These are phyloP conservation scores for Plasmopara muralis DNA, from an alignment of 352 stramenopile species.

Conservation along the genomic window DNA sequence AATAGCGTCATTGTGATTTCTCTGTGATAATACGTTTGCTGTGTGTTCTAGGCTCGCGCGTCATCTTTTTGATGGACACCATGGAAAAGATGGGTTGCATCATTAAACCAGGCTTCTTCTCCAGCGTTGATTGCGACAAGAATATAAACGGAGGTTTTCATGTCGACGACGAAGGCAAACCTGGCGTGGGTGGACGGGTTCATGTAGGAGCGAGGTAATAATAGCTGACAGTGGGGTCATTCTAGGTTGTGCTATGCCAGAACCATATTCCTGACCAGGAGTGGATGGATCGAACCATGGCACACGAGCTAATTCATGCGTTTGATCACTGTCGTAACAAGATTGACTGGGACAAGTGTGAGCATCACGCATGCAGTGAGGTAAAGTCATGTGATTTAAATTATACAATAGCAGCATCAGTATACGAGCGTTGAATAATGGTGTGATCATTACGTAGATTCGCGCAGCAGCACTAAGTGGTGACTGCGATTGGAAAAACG, in stretches of 20 bases:
- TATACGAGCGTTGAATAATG: neutral
- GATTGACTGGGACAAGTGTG: conserved; percentile 90
- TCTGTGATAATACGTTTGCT: conserved; percentile 4
- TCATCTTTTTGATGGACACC: conserved; percentile 73
- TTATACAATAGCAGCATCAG: neutral
- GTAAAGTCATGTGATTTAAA: conserved; percentile 19
- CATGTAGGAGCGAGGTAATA: neutral
- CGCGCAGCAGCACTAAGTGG: conserved; percentile 75
- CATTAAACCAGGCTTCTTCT: conserved; percentile 66
- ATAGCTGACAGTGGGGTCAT: conserved; percentile 1
- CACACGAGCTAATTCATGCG: conserved; percentile 91
- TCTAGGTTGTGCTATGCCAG: conserved; percentile 79
- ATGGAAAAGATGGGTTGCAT: conserved; percentile 87
- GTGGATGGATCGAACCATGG: conserved; percentile 89
- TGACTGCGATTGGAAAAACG: conserved; percentile 89
- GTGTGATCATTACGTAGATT: conserved; percentile 26
- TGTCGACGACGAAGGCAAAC: conserved; percentile 65
- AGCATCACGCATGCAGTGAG: conserved; percentile 90
- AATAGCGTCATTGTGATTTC: conserved; percentile 1
- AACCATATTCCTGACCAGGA: conserved; percentile 89
- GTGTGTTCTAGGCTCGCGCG: conserved; percentile 46
- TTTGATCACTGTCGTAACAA: conserved; percentile 91
- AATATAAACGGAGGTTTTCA: conserved; percentile 85
- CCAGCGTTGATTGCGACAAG: conserved; percentile 74
- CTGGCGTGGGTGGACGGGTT: conserved; percentile 33